Conservation (phyloP, 441 rosid genomes). For the Capsella rubella region DNA sequence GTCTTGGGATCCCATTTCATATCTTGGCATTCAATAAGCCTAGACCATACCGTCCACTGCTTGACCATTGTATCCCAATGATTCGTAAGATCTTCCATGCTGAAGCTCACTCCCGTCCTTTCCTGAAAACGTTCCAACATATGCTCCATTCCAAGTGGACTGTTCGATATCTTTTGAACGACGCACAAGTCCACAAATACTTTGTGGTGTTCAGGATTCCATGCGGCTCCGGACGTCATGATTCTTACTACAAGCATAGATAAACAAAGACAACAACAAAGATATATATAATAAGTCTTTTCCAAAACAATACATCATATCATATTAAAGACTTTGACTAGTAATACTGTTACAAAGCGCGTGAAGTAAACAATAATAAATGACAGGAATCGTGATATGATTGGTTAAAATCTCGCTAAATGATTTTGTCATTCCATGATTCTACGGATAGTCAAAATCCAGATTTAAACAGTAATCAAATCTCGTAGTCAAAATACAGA, state of each 20-base stretch:
- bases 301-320: not conserved
- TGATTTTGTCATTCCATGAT: not conserved
- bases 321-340: not conserved
- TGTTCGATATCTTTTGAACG: conserved; percentile 43
- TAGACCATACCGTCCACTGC: conserved; percentile 59
- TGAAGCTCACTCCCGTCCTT: conserved; percentile 42
- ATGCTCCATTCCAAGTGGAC: conserved; percentile 43
- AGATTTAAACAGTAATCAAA: not conserved
- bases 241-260: not conserved
- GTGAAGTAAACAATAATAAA: not conserved
- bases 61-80: conserved; percentile 54
- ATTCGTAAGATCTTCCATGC: conserved; percentile 50
- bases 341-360: not conserved
- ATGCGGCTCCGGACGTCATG: conserved; percentile 45
- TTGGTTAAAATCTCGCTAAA: not conserved
- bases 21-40: conserved; percentile 37
- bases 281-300: not conserved
- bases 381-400: not conserved
- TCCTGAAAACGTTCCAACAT: conserved; percentile 41
- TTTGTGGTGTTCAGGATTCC: conserved; percentile 48
- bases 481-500: not conserved
- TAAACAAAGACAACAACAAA: not conserved
- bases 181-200: conserved; percentile 50
- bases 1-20: conserved; percentile 58
- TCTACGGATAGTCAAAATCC: too few species aligned